Percentiles rank a stretch among this genome's conserved stretches.
phyloP scores from a whole-genome alignment of 2,329 filamentous ascomycete genomes.

The Elsinoe ampelina region DNA sequence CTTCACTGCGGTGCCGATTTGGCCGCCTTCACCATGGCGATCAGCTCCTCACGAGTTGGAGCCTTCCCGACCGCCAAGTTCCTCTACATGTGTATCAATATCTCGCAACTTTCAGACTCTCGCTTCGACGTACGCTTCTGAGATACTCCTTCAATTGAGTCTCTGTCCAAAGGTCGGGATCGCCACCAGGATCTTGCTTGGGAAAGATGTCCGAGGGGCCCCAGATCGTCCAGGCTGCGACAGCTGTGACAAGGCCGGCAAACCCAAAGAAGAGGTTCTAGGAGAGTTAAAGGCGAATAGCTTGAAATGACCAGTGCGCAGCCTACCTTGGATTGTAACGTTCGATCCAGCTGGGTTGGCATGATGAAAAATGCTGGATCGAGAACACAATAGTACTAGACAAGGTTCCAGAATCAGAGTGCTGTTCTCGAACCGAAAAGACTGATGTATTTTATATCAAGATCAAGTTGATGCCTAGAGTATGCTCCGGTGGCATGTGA shows the following conservation, averaged over 20 bases:
- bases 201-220: constrained; percentile 72
- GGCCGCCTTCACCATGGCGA: constrained; percentile 56
- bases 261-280: constrained; percentile 52
- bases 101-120: background rate
- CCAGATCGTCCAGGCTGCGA: constrained; percentile 76
- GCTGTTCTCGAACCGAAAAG: background rate
- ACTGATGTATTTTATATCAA: background rate
- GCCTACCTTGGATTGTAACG: constrained; percentile 34
- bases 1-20: background rate
- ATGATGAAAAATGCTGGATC: constrained; percentile 22
- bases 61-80: background rate
- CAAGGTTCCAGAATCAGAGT: background rate
- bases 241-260: constrained; percentile 69
- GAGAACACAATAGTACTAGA: background rate
- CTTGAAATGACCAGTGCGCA: background rate
- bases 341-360: constrained; percentile 42
- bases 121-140: constrained; percentile 52
- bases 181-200: constrained; percentile 38
- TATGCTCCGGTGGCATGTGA: background rate
- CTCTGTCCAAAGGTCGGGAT: constrained; percentile 63
- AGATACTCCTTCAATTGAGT: constrained; percentile 78
- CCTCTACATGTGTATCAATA: constrained; percentile 31
- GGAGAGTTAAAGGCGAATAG: background rate
- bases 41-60: constrained; percentile 49
- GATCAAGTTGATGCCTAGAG: background rate